Evolutionary conservation across 169 alveolate genomes (phyloP).

Genomic region (Cardiosporidium cionae): DNA sequence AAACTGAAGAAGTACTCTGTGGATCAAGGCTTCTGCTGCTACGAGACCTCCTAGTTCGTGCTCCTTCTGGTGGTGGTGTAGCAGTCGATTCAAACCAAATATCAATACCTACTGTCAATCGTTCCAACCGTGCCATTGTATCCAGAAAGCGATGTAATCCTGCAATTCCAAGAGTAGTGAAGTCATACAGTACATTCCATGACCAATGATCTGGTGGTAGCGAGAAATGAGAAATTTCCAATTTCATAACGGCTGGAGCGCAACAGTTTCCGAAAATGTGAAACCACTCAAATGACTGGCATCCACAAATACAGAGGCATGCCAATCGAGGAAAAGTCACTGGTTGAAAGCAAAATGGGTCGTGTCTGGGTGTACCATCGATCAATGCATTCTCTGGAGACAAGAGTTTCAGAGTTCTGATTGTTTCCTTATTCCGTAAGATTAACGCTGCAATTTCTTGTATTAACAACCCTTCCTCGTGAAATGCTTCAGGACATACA

Average conservation of each 20-base stretch:
- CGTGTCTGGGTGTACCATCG: conserved; percentile 20
- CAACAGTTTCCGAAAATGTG: background rate
- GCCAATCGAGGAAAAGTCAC: background rate
- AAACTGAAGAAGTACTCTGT: background rate
- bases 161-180: background rate
- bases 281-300: background rate
- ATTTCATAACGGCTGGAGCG: background rate
- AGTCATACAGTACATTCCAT: background rate
- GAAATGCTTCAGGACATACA: conserved; percentile 1
- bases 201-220: background rate
- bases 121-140: background rate
- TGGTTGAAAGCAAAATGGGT: conserved; percentile 9
- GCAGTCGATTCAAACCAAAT: background rate
- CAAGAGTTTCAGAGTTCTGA: background rate
- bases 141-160: background rate
- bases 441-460: conserved; percentile 20
- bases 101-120: background rate
- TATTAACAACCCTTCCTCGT: background rate
- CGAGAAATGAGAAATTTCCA: background rate
- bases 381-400: conserved; percentile 18
- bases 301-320: background rate
- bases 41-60: background rate
- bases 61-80: background rate
- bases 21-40: background rate
- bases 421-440: background rate